Base-by-base conservation (phyloP, 2,329 filamentous ascomycete species). In the Monosporascus sp. region DNA sequence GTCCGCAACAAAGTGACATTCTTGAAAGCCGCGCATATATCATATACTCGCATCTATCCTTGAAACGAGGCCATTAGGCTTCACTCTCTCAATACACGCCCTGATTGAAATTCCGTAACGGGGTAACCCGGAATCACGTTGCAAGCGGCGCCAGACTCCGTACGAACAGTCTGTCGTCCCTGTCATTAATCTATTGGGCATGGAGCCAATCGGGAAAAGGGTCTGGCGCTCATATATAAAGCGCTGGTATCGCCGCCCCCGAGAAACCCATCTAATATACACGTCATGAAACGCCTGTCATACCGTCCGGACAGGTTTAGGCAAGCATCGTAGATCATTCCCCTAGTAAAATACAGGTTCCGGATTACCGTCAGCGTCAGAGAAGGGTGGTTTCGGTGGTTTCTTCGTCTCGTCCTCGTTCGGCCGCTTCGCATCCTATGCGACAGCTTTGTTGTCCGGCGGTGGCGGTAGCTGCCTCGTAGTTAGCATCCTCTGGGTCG, bases 131-230 rank as follows among this genome's bases (percentile, higher is more conserved):
- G 31, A 34, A 14, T 5, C 31, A 31, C 3, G 27, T 14, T 31
- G 3, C 27, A 31, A 31, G 27, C 14, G 27, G 8, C 27, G 14
- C 9, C 27, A 14, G 31, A 11, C 31, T 34, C 31, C 11, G 31
- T 5, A 20, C 20, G 9, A 16, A 43, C n/a, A 43, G 43, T 14
- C 24, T 27, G 22, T 16, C 14, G 11, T 47, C 31, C 19, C 22
- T 51, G 43, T 50, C 49, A 50, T 50, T 50, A 50, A 16, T 50
- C 24, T 50, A 46, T 46, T 46, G 9, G 4, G 7, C 14, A 22
- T 19, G 14, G 14, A n/a, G 22, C 43, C 17, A 5, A 2, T 26
- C 24, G 43, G 24, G 43, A 43, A 20, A 43, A 19, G 19, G 40
- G 24, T 17, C 20, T 7, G 43, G 20, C n/a, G 24, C 43, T 46